phyloP scores from a whole-genome alignment of 2,329 filamentous ascomycete species.

The Alternaria solani region DNA sequence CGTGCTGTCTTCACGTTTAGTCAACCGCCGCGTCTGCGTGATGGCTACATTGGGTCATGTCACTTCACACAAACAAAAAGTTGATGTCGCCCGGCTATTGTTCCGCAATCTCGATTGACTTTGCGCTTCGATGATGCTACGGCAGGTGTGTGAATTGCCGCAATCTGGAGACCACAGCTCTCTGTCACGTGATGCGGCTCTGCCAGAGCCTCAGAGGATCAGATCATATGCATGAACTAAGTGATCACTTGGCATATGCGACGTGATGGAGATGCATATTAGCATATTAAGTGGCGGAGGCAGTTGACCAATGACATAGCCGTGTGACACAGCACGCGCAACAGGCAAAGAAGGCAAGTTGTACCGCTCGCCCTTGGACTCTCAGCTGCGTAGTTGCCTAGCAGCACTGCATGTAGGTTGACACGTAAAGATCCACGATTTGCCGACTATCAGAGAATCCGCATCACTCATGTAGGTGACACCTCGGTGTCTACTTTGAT shows the following conservation, averaged over 20 bases:
- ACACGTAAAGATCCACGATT: slow-evolving; percentile 8
- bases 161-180: neutral
- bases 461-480: neutral
- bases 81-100: too few species aligned
- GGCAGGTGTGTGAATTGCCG: neutral
- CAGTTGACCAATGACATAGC: neutral
- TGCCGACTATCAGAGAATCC: neutral
- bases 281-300: neutral
- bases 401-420: slow-evolving; percentile 1
- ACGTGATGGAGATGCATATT: neutral
- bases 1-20: neutral
- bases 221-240: neutral
- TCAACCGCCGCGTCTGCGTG: neutral
- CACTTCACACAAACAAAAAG: neutral
- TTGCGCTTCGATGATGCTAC: too few species aligned
- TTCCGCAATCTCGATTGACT: too few species aligned
- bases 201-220: neutral
- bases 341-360: slow-evolving; percentile 12
- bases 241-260: neutral
- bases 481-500: neutral
- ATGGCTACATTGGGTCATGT: too few species aligned
- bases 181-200: neutral
- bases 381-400: slow-evolving; percentile 8
- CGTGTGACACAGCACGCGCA: neutral
- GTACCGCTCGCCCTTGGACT: neutral